Evolutionary conservation across 2,329 filamentous ascomycete species (phyloP), one percentile per base, ranked within the genome.

Genomic region (Drechslera avenae): DNA sequence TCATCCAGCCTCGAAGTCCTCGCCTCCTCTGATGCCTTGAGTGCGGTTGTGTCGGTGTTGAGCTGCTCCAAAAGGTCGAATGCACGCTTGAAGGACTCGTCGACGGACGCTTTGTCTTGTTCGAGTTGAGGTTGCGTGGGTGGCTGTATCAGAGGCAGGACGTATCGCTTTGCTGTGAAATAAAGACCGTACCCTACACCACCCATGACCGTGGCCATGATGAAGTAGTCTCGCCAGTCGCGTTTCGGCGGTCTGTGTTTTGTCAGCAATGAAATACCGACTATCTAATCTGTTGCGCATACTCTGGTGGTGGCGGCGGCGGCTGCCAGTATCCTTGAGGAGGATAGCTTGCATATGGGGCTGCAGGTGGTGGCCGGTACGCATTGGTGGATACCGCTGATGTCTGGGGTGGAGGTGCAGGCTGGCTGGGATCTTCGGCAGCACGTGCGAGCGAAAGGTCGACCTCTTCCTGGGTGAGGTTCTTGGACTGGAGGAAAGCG

Each of bases 211-310:
- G 94, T 99, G 6, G 94, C 94, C 91, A 97, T 96, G 75, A 99
- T 97, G 76, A 99, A 99, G 89, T 91, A 97, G 72, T 99, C 94
- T 55, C 95, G 84, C 94, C 94, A 99, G 76, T 99, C 94, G 68
- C 94, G 82, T 70, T 86, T 87, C 3, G 91, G 91, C 2, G 86
- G 67, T 46, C 72, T 75, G 7, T 40, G 1, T 6, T 3, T 8
- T 19, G 46, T 71, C 50, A 68, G 67, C 46, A 31, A 51, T 32
- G 14, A 3, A 12, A 23, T 30, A 5, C 39, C 16, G 13, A n/a
- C 10, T 17, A 7, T 9, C 9, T 7, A 13, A 10, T 12, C 7
- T 10, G 13, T 2, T 1, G 8, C 28, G 5, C 78, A 66, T 73
- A 81, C 78, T 83, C 80, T 58, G 80, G 82, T 26, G 81, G 79